Evolutionary conservation across 352 stramenopile genomes (phyloP), one percentile per base, ranked within the genome.

Genomic region (Globisporangium emineosum): DNA sequence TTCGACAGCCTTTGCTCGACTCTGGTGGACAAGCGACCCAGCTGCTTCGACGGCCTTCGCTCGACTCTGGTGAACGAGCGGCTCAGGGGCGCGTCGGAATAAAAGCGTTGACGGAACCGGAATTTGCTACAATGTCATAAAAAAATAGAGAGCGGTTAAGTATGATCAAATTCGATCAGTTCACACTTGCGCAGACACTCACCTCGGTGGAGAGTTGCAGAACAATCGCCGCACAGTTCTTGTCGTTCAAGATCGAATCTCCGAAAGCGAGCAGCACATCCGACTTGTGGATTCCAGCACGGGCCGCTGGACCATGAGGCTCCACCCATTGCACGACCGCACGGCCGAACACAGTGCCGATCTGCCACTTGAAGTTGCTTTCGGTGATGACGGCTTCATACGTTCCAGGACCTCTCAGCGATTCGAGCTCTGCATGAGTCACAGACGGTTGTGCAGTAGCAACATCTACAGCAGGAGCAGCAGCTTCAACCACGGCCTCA

Each of bases 301-400:
- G 72, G 12, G 81, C 83, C 0, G 87, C 87, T 25, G 86, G 77
- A 1, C 87, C 87, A 9, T 67, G 68, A 19, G 81, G 75, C 5
- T 91, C 79, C 21, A 96, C 87, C 66, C 78, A 77, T 57, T 94
- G 83, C 21, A 96, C 87, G 15, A 96, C 87, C 0, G 83, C 82
- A 19, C 87, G 87, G 10, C 85, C 87, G 72, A 94, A 93, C 3
- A 96, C 84, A 37, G 81, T 91, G 35, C 83, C 83, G 50, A 96
- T 94, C 64, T 91, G 82, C 87, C 87, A 96, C 64, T 77, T 71
- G 30, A 94, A 86, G 43, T 90, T 81, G 47, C 71, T 78, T 54
- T 86, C 88, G 23, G 76, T 70, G 73, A 94, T 87, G n/a, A 88
- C 76, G 29, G 92, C 84, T 65, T 96, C 85, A 64, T 93, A 96